Evolutionary conservation across 2,329 filamentous ascomycete species (phyloP).

Genomic region (Cercospora sesami): DNA sequence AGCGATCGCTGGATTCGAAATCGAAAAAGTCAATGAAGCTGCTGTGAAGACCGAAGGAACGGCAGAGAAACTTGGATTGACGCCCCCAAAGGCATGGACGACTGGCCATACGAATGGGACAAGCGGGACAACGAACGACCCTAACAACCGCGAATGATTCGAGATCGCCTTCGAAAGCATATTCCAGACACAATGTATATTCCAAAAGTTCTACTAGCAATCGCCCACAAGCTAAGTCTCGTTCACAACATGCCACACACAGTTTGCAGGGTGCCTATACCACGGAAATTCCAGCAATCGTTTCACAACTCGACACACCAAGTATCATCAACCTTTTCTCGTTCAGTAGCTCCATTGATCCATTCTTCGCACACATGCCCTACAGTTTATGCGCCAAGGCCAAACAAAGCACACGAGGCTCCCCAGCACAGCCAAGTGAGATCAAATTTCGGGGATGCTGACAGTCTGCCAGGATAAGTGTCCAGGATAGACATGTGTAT

Average conservation of each 20-base stretch:
- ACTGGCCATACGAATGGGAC: neutral
- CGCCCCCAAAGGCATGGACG: constrained; percentile 21
- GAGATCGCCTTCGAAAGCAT: neutral
- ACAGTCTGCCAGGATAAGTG: neutral
- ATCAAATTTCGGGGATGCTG: neutral
- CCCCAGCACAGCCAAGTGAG: neutral
- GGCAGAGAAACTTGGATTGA: constrained; percentile 31
- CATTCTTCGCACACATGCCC: neutral
- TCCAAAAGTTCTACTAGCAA: neutral
- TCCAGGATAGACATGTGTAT: neutral
- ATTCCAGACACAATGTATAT: neutral
- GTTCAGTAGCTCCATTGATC: neutral
- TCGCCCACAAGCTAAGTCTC: neutral
- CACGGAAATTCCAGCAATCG: too few relatives aligned
- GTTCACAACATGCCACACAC: too few relatives aligned
- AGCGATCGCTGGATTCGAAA: constrained; percentile 49
- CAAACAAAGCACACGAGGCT: neutral
- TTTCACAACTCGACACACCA: too few relatives aligned
- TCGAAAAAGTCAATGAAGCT: constrained; percentile 47
- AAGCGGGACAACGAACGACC: neutral
- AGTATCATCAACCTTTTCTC: neutral
- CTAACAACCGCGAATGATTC: constrained; percentile 1
- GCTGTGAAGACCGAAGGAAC: constrained; percentile 41
- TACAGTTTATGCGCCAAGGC: neutral
- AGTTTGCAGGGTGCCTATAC: too few relatives aligned